These are phyloP conservation scores for Mycena sp. DNA, from an alignment of 1,284 basidiomycete genomes.

Conservation along the genomic window DNA sequence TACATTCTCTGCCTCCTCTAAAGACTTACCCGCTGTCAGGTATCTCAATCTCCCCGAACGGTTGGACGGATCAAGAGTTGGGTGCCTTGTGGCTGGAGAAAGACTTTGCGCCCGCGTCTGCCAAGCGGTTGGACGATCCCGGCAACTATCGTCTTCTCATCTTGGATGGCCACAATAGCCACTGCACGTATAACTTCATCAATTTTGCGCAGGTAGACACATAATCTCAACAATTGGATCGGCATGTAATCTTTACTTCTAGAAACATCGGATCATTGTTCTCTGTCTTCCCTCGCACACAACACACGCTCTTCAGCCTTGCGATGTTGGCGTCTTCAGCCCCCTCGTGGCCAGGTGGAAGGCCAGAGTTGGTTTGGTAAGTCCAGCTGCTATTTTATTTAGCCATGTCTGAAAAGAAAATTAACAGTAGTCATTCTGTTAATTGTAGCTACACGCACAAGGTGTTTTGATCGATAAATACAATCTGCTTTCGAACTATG, in stretches of 20 bases:
- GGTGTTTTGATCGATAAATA: slow-evolving; percentile 1
- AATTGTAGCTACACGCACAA: background rate
- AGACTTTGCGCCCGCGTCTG: too few species aligned
- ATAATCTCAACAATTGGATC: background rate
- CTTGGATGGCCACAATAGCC: too few species aligned
- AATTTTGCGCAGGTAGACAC: background rate
- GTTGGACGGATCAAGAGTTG: too few species aligned
- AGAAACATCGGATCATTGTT: background rate
- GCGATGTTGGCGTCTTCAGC: too few species aligned
- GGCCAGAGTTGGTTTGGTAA: background rate
- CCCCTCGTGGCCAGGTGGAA: background rate
- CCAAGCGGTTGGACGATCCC: too few species aligned
- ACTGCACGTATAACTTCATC: background rate
- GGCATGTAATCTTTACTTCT: background rate
- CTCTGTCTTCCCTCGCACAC: too few species aligned
- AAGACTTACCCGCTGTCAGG: too few species aligned
- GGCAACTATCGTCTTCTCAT: too few species aligned
- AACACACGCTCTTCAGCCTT: too few species aligned
- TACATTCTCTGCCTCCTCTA: background rate
- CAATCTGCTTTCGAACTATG: background rate
- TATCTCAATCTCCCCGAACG: too few species aligned
- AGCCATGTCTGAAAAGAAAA: background rate
- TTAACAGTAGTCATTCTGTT: background rate
- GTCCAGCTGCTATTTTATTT: too few species aligned
- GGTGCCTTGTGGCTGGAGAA: too few species aligned